phyloP scores from a whole-genome alignment of 257 asterid species.

The Sherardia arvensis region DNA sequence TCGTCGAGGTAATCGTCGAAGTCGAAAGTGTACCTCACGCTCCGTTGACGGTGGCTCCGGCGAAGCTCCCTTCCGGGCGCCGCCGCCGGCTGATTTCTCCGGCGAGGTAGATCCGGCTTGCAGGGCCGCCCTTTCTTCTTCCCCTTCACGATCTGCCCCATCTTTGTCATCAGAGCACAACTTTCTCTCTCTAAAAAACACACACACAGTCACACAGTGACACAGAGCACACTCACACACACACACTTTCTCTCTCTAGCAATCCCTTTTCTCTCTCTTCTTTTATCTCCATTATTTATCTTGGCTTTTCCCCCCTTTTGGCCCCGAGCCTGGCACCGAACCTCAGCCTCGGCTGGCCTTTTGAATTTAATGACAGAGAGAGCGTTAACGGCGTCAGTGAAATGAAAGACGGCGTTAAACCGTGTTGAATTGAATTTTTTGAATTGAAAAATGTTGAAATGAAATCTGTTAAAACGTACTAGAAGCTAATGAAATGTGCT shows the following conservation, averaged over 20 bases:
- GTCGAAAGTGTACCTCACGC: slow-evolving; percentile 78
- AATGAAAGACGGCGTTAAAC: slow-evolving; percentile 39
- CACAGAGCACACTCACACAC: slow-evolving; percentile 14
- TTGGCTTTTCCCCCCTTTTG: slow-evolving; percentile 29
- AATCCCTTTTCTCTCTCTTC: slow-evolving; percentile 40
- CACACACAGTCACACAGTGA: slow-evolving; percentile 9
- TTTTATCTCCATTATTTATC: slow-evolving; percentile 52
- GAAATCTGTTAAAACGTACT: too few species aligned
- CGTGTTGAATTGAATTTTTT: too few species aligned
- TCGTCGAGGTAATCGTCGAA: slow-evolving; percentile 95
- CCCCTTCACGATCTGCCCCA: slow-evolving; percentile 92
- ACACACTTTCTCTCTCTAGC: slow-evolving; percentile 20
- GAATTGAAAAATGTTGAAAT: too few species aligned
- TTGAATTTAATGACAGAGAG: slow-evolving; percentile 13
- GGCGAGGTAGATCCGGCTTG: slow-evolving; percentile 54
- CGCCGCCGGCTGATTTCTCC: slow-evolving; percentile 16
- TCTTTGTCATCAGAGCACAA: slow-evolving; percentile 30
- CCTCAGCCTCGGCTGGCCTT: slow-evolving; percentile 31
- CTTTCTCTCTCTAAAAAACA: slow-evolving; percentile 30
- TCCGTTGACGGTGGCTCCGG: slow-evolving; percentile 85
- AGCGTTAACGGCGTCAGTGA: slow-evolving; percentile 32
- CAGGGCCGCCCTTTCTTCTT: slow-evolving; percentile 91
- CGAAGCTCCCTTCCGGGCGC: slow-evolving; percentile 51
- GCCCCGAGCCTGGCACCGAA: slow-evolving; percentile 39
- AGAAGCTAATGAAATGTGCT: too few species aligned